These are phyloP conservation scores for Lactifluus piperatus DNA, from an alignment of 768 basidiomycete genomes.

Conservation along the genomic window DNA sequence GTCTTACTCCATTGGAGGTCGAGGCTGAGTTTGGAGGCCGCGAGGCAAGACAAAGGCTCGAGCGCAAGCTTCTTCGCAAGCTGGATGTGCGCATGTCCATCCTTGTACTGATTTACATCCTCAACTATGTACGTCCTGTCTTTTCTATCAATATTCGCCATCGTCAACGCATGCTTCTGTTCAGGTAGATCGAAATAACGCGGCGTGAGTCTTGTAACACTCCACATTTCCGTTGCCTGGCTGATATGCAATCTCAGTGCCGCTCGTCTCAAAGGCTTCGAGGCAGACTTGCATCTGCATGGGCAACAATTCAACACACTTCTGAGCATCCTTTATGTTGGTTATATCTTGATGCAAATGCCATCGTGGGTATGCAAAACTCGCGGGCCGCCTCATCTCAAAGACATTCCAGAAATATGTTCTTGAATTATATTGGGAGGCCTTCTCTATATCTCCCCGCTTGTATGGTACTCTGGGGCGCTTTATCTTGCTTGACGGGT, in stretches of 20 bases:
- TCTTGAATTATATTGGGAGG: constrained; percentile 54
- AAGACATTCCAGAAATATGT: constrained; percentile 47
- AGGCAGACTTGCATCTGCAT: constrained; percentile 53
- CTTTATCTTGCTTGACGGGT: constrained; percentile 36
- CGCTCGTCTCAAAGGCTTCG: constrained; percentile 64
- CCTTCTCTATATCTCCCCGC: constrained; percentile 60
- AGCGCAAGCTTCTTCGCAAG: constrained; percentile 37
- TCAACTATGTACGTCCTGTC: constrained; percentile 34
- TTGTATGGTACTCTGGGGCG: constrained; percentile 69
- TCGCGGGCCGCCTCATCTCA: not conserved
- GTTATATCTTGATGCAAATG: constrained; percentile 74
- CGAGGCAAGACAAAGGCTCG: constrained; percentile 32
- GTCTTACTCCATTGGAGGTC: not conserved
- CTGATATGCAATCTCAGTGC: constrained; percentile 35
- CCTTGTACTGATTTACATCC: constrained; percentile 37
- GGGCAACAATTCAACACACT: constrained; percentile 59
- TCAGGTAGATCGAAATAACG: constrained; percentile 68
- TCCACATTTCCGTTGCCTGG: not conserved
- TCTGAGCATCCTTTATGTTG: constrained; percentile 58
- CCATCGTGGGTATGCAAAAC: constrained; percentile 45
- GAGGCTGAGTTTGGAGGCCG: constrained; percentile 32
- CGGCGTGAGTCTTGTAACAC: constrained; percentile 34
- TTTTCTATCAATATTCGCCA: not conserved
- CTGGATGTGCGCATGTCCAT: constrained; percentile 37
- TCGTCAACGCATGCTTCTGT: not conserved